A percentile compares a stretch with the other conserved stretches of the same genome.
phyloP scores from a whole-genome alignment of 2,329 filamentous ascomycete species.

The Ophiocordyceps polyrhachis-furcata region DNA sequence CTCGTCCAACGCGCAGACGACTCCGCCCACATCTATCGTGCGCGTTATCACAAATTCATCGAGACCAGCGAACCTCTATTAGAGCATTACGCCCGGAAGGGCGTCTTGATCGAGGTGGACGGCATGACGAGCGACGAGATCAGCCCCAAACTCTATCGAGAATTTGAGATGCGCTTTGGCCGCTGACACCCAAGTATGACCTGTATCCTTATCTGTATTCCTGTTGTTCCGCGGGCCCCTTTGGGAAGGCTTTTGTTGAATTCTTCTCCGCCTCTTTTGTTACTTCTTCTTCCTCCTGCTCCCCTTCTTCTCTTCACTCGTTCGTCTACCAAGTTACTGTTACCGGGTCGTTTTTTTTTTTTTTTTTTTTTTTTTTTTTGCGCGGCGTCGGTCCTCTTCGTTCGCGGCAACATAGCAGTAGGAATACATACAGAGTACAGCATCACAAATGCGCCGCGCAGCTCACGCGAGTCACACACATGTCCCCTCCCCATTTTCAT shows the following conservation, averaged over 20 bases:
- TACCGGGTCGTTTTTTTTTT: background rate
- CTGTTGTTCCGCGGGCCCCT: background rate
- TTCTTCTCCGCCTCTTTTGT: background rate
- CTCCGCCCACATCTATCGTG: slow-evolving; percentile 67
- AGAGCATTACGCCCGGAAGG: slow-evolving; percentile 72
- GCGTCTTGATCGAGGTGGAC: slow-evolving; percentile 69
- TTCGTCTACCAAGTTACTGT: background rate
- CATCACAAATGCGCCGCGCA: background rate
- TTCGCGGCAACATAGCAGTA: background rate
- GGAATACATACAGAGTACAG: background rate
- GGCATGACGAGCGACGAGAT: slow-evolving; percentile 92
- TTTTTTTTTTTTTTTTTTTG: background rate
- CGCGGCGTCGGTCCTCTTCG: background rate
- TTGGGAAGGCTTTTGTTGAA: background rate
- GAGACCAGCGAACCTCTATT: slow-evolving; percentile 73
- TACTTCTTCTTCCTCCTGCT: background rate
- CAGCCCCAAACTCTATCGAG: slow-evolving; percentile 65
- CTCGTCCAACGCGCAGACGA: slow-evolving; percentile 75
- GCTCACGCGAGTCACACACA: background rate
- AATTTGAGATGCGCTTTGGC: slow-evolving; percentile 62
- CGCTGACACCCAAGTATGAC: slow-evolving; percentile 3
- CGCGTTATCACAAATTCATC: slow-evolving; percentile 64
- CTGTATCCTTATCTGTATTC: background rate
- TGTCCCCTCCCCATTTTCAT: background rate
- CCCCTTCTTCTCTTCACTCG: background rate